phyloP scores from a whole-genome alignment of 257 asterid genomes.

The Mentha longifolia region DNA sequence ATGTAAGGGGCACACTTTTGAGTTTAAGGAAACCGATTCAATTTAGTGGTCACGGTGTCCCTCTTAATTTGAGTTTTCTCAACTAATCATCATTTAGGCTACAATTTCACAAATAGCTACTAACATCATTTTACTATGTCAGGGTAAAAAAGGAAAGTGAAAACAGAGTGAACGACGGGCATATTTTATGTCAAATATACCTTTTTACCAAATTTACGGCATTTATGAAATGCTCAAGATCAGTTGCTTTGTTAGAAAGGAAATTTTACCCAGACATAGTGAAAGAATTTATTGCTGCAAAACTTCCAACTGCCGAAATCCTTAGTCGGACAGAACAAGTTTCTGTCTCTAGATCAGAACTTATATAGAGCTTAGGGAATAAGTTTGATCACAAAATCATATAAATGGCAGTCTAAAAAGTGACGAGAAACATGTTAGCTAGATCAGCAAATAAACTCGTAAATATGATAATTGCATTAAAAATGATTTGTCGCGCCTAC shows the following conservation, averaged over 20 bases:
- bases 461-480: not conserved
- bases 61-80: too few relatives aligned
- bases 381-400: not conserved
- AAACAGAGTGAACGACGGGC: not conserved
- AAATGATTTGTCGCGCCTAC: slow-evolving; percentile 33
- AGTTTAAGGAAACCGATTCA: too few relatives aligned
- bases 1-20: too few relatives aligned
- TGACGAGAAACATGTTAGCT: not conserved
- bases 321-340: not conserved
- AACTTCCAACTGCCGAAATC: not conserved
- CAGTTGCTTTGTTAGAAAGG: not conserved
- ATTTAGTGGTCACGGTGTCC: too few relatives aligned
- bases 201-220: not conserved
- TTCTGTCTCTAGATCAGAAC: not conserved
- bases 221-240: not conserved
- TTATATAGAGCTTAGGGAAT: not conserved
- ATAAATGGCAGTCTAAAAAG: not conserved
- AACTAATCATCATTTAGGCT: not conserved
- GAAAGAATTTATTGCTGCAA: not conserved
- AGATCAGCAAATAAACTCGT: slow-evolving; percentile 2
- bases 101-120: not conserved
- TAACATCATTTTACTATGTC: too few relatives aligned
- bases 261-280: not conserved
- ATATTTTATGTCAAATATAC: not conserved
- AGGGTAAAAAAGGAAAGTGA: not conserved